These are phyloP conservation scores for Mortierella sp. DNA, from an alignment of 371 early-diverging fungal genomes.

Conservation along the genomic window DNA sequence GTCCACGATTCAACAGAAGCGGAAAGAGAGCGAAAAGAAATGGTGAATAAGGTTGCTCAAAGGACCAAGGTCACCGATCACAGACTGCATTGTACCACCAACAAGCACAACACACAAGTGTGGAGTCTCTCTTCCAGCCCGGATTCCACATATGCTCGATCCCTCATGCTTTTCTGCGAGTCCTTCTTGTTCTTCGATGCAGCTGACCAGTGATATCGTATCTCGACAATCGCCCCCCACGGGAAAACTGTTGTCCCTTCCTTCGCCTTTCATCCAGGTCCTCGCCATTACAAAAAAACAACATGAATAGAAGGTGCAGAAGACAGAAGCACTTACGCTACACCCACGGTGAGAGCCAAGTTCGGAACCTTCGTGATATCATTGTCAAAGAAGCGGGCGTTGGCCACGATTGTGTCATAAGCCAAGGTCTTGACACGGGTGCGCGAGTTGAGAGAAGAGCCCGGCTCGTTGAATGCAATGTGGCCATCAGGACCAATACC, in stretches of 20 bases:
- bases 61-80: too few relatives aligned
- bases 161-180: not conserved
- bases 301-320: not conserved
- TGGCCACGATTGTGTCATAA: constrained; percentile 91
- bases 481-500: constrained; percentile 93
- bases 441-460: constrained; percentile 85
- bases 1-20: too few relatives aligned
- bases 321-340: constrained; percentile 65
- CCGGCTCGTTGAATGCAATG: constrained; percentile 93
- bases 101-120: not conserved
- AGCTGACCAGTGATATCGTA: not conserved
- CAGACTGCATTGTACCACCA: not conserved
- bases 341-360: constrained; percentile 89
- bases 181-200: not conserved
- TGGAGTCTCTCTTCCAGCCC: not conserved
- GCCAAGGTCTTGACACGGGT: constrained; percentile 92
- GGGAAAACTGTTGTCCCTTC: not conserved
- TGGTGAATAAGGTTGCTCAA: not conserved
- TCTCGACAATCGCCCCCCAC: not conserved
- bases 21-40: not conserved
- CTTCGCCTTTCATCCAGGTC: not conserved
- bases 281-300: not conserved
- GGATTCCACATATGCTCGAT: not conserved
- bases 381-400: constrained; percentile 89
- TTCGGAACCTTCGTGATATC: constrained; percentile 91